These are phyloP conservation scores for Phytophthora sojae DNA, from an alignment of 352 stramenopile species.

Conservation along the genomic window DNA sequence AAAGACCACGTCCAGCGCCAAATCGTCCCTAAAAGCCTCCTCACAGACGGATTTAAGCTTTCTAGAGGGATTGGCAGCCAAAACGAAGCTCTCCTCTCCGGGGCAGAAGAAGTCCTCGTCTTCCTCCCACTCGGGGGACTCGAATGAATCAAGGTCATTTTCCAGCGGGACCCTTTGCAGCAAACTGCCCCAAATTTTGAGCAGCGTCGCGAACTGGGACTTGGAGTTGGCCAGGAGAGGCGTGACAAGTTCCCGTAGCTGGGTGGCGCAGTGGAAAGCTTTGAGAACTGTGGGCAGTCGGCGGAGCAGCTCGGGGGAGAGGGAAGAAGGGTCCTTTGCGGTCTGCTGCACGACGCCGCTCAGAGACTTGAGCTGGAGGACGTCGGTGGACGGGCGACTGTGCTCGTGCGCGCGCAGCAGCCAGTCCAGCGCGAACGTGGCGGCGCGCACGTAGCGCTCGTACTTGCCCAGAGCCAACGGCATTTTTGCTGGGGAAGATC, in stretches of 20 bases:
- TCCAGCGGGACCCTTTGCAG: not conserved
- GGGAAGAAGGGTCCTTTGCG: not conserved
- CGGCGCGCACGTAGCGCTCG: slow-evolving; percentile 5
- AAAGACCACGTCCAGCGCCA: slow-evolving; percentile 1
- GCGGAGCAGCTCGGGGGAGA: not conserved
- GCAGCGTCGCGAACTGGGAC: not conserved
- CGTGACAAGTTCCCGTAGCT: not conserved
- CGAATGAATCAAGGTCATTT: not conserved
- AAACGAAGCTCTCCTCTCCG: not conserved
- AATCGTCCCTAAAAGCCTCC: slow-evolving; percentile 1
- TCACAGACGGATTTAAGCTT: not conserved
- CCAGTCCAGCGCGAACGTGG: not conserved
- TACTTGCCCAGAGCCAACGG: not conserved
- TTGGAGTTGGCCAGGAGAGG: not conserved
- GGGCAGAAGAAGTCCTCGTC: not conserved
- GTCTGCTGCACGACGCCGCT: not conserved
- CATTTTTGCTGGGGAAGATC: not conserved
- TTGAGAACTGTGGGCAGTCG: not conserved
- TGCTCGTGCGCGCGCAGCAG: slow-evolving; percentile 1
- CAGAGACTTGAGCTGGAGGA: not conserved
- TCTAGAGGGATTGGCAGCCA: not conserved
- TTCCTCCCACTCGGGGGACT: not conserved
- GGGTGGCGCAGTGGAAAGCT: not conserved
- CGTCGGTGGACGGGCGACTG: not conserved
- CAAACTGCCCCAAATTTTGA: not conserved